Evolutionary conservation across 1,284 basidiomycete species (phyloP), one percentile per base, ranked within the genome.

Genomic region (Pseudomicrostroma phylloplanum): DNA sequence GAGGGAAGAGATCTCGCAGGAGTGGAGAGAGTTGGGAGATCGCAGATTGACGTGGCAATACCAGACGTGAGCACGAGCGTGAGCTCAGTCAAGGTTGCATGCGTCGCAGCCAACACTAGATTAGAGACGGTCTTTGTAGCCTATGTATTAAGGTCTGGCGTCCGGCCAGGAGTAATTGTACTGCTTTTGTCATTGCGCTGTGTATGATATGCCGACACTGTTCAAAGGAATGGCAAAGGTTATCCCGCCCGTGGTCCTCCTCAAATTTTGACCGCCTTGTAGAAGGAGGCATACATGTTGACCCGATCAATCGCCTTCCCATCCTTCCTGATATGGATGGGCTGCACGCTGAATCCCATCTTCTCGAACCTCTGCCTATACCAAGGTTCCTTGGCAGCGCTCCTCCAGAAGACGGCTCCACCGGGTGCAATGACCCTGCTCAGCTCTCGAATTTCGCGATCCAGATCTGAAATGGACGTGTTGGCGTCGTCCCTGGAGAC

Each of bases 361-460:
- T 83, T 82, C 54, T 80, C 79, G 68, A 86, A 86, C 21, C 86
- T 81, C 69, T 86, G 82, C 62, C 83, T 83, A 79, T 90, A 90
- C 89, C 89, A 91, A 6, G 89, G 89, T 58, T 82, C 80, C 76
- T 85, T 85, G 0, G 84, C 87, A 0, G 89, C 89, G 23, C 85
- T 86, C 12, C 89, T 82, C 85, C 86, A 89, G 62, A 88, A 85
- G 6, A 89, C 85, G 54, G 84, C 81, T 0, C 88, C 88, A 0
- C 86, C 87, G 0, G 82, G 78, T 0, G 83, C 80, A n/a, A 89
- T 79, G 1, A 86, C 87, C 12, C 87, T 82, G 61, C 82, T 80
- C 57, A 90, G 83, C 73, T 88, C 85, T 11, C 80, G 71, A 26
- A 88, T 82, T 73, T 89, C 88, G 54, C 85, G 83, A 60, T 87